These are phyloP conservation scores for Calonectria fujianensis DNA, from an alignment of 2,329 filamentous ascomycete species.

Conservation along the genomic window DNA sequence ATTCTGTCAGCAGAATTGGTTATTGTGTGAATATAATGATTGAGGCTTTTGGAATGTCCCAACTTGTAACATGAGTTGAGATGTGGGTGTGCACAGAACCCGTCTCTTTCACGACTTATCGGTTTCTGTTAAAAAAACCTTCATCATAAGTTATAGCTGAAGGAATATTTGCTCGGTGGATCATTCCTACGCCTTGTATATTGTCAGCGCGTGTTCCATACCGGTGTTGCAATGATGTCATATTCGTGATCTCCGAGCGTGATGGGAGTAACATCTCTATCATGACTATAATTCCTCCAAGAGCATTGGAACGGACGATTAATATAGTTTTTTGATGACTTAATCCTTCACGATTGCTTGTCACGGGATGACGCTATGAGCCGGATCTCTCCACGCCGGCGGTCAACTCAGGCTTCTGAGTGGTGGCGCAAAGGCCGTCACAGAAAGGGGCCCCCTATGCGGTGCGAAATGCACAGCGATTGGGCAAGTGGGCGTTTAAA, in stretches of 20 bases:
- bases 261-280: background rate
- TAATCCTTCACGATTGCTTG: too few relatives aligned
- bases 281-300: background rate
- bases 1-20: background rate
- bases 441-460: background rate
- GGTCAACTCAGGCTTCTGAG: background rate
- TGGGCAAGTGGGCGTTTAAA: background rate
- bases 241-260: too few relatives aligned
- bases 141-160: background rate
- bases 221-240: background rate
- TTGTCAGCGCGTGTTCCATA: background rate
- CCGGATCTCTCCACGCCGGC: background rate
- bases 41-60: background rate
- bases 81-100: too few relatives aligned
- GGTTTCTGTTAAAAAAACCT: too few relatives aligned
- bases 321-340: background rate
- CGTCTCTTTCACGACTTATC: background rate
- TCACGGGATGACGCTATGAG: too few relatives aligned
- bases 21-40: background rate
- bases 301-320: background rate
- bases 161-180: background rate
- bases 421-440: background rate
- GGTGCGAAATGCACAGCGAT: too few relatives aligned
- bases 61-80: background rate
- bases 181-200: background rate